Percentiles rank a stretch among this genome's conserved stretches.
phyloP scores from a whole-genome alignment of 768 basidiomycete species.

The Phylloporus scabripes region DNA sequence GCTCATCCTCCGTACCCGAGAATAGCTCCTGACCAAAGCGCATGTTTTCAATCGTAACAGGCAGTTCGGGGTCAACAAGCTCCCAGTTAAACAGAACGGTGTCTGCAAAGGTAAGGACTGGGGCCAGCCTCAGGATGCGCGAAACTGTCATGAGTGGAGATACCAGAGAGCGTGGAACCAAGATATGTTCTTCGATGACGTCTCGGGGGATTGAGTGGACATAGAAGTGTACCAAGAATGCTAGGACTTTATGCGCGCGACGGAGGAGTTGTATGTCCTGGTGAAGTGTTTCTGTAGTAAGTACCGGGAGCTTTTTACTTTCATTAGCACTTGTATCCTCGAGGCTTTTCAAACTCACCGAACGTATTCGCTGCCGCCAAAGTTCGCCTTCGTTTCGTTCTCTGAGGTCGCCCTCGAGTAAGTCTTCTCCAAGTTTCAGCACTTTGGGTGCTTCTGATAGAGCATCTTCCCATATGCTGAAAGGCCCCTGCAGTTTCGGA shows the following conservation, averaged over 20 bases:
- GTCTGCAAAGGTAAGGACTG: slow-evolving; percentile 92
- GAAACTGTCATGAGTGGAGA: slow-evolving; percentile 77
- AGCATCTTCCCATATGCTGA: slow-evolving; percentile 66
- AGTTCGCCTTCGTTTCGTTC: slow-evolving; percentile 52
- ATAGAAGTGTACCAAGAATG: slow-evolving; percentile 89
- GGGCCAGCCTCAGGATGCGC: slow-evolving; percentile 74
- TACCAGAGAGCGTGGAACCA: slow-evolving; percentile 72
- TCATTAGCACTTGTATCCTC: slow-evolving; percentile 11
- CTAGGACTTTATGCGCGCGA: slow-evolving; percentile 83
- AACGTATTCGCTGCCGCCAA: slow-evolving; percentile 62
- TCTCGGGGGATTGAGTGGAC: slow-evolving; percentile 66
- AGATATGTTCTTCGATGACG: slow-evolving; percentile 35
- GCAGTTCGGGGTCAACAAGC: slow-evolving; percentile 48
- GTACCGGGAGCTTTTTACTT: slow-evolving; percentile 60
- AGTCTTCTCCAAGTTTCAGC: slow-evolving; percentile 55
- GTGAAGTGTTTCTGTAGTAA: slow-evolving; percentile 51
- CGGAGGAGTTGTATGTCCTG: slow-evolving; percentile 59
- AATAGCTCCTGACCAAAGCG: slow-evolving; percentile 61
- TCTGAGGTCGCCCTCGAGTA: slow-evolving; percentile 39
- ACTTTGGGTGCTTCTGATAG: slow-evolving; percentile 48
- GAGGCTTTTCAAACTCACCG: slow-evolving; percentile 42
- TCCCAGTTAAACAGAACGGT: slow-evolving; percentile 94
- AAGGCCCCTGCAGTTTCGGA: slow-evolving; percentile 48
- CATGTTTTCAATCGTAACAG: slow-evolving; percentile 69
- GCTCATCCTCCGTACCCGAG: slow-evolving; percentile 81